Conservation (phyloP, 331 rosid genomes). For the Rosa hybrid region DNA sequence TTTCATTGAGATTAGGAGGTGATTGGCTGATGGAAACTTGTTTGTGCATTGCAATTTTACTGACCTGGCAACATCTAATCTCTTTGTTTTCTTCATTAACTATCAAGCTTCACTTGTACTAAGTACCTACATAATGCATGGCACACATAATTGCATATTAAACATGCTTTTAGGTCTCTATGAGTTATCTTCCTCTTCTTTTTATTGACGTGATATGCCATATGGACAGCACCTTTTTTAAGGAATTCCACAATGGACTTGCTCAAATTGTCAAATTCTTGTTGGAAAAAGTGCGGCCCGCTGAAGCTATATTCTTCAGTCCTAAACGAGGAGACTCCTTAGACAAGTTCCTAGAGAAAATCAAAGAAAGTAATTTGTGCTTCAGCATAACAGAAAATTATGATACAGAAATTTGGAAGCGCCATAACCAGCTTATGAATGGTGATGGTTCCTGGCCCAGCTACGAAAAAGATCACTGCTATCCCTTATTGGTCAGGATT, state of each 20-base stretch:
- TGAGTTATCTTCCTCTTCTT: conserved; percentile 32
- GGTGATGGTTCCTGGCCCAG: conserved; percentile 60
- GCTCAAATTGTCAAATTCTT: conserved; percentile 52
- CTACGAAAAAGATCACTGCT: conserved; percentile 71
- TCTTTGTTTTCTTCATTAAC: conserved; percentile 31
- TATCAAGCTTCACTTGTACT: conserved; percentile 25
- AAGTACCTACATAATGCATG: conserved; percentile 26
- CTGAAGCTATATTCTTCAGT: conserved; percentile 64
- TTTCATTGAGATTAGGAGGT: conserved; percentile 19
- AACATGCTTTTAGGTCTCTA: conserved; percentile 33
- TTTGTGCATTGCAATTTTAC: conserved; percentile 25
- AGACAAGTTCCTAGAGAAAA: conserved; percentile 57
- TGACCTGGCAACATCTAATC: conserved; percentile 30
- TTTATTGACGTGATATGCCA: conserved; percentile 26
- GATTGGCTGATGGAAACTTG: conserved; percentile 36
- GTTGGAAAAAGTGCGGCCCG: conserved; percentile 47
- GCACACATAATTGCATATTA: conserved; percentile 35
- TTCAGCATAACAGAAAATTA: conserved; percentile 61
- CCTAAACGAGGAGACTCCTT: conserved; percentile 76
- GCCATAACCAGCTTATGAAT: conserved; percentile 51
- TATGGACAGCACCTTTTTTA: conserved; percentile 75
- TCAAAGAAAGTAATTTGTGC: conserved; percentile 54
- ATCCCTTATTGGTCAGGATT: conserved; percentile 66
- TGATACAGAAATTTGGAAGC: conserved; percentile 64
- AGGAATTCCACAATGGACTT: conserved; percentile 70